A percentile compares a stretch with the other conserved stretches of the same genome.
Conservation (phyloP, 176 grass and related monocot genomes). For the Miscanthus lutarioriparius region DNA sequence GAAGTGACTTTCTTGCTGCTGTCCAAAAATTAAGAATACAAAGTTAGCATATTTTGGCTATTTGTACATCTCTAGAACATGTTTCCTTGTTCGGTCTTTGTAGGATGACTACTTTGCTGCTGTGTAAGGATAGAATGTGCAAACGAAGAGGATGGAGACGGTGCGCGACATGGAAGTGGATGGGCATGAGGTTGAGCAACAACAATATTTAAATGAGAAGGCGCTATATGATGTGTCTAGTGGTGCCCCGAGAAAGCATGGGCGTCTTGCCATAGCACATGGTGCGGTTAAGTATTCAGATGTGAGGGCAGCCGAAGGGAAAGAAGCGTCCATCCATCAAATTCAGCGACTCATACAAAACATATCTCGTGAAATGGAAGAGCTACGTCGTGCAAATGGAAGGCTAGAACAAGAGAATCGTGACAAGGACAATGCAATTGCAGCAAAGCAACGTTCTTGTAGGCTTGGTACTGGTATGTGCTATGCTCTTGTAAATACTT, state of each 20-base stretch:
- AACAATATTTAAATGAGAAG: neutral
- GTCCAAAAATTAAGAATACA: too few species aligned
- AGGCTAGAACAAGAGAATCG: neutral
- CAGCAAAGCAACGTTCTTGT: neutral
- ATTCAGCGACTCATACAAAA: too few species aligned
- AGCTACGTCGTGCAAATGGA: neutral
- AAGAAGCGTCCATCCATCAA: too few species aligned
- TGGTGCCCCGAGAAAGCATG: neutral
- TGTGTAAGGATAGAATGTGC: too few species aligned
- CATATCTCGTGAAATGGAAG: neutral
- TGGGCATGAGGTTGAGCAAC: neutral
- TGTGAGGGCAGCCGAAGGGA: neutral
- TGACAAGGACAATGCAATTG: neutral
- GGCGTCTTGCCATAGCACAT: neutral
- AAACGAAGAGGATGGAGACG: neutral
- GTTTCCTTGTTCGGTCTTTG: neutral
- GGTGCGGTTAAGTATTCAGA: neutral
- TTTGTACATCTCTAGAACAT: too few species aligned
- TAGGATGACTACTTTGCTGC: neutral
- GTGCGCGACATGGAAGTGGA: neutral
- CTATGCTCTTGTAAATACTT: neutral
- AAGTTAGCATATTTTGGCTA: too few species aligned
- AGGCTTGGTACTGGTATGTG: neutral
- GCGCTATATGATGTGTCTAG: neutral
- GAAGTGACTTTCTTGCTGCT: too few species aligned